These are phyloP conservation scores for Gloeopeniophorella convolvens DNA, from an alignment of 768 basidiomycete genomes.

Conservation along the genomic window DNA sequence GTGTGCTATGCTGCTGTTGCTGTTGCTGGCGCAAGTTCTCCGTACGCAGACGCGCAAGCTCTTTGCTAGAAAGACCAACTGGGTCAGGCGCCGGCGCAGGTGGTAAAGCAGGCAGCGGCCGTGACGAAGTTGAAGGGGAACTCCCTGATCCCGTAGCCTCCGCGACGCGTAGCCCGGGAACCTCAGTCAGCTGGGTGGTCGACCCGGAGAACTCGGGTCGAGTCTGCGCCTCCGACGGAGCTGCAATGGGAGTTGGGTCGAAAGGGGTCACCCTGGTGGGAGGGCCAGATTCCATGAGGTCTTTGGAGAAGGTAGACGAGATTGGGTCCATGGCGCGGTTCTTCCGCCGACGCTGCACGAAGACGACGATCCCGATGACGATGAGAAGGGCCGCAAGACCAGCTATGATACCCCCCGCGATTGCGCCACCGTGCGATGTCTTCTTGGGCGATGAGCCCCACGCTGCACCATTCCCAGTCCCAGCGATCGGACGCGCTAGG, in stretches of 20 bases:
- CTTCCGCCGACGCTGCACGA: too few relatives aligned
- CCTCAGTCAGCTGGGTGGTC: too few relatives aligned
- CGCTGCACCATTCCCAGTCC: too few relatives aligned
- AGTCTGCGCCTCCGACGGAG: background rate
- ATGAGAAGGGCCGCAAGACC: too few relatives aligned
- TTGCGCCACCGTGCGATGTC: too few relatives aligned
- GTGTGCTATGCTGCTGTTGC: too few relatives aligned
- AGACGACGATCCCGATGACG: too few relatives aligned
- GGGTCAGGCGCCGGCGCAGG: background rate
- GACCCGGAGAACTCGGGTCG: background rate
- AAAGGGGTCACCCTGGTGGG: background rate
- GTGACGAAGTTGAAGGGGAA: background rate
- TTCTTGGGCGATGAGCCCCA: too few relatives aligned
- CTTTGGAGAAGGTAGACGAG: background rate
- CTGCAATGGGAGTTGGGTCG: background rate
- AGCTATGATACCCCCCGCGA: too few relatives aligned
- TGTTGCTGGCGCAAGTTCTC: background rate
- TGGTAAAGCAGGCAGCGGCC: background rate
- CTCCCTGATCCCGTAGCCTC: background rate
- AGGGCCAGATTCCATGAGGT: background rate
- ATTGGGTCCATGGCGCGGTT: background rate
- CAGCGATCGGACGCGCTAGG: too few relatives aligned
- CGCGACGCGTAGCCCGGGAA: too few relatives aligned
- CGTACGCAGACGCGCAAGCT: slow-evolving; percentile 5
- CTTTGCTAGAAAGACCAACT: slow-evolving; percentile 4